Base-by-base conservation (phyloP, 2,329 filamentous ascomycete species). In the Aplosporella prunicola region DNA sequence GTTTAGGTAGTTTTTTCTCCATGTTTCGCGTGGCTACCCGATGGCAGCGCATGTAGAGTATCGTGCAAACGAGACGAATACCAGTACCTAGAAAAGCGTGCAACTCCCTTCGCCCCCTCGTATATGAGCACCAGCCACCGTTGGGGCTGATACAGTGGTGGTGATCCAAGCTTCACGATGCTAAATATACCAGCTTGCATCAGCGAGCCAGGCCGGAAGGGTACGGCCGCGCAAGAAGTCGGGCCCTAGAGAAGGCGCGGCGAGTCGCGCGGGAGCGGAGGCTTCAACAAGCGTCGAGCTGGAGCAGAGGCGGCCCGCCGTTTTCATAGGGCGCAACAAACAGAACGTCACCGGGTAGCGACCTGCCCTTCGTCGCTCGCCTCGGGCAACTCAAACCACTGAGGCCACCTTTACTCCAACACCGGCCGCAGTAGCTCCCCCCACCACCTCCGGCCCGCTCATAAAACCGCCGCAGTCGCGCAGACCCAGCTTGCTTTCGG, bases 391-490 rank as follows among this genome's bases (percentile, higher is more conserved):
- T 16, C 20, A 20, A 33, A 23, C 18, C 20, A 14, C 31, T 23
- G 20, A 20, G 32, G 32, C 32, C 22, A 18, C 27, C 16, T 29
- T 29, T 29, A 29, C 27, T 16, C 26, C 26, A 22, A 36, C 24
- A 14, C 28, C 23, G 17, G n/a, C 36, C 27, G 34, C 34, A 34
- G n/a, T 20, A 27, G 32, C 31, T 32, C 38, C 24, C 34, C 35
- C 31, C 24, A 9, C 34, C 20, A 29, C 11, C 23, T 17, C 25
- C 22, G 23, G 23, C 22, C 25, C 9, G 15, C 20, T 9, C 28
- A 29, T 11, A 13, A 30, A 8, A 29, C 7, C 34, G 22, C 32
- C 22, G 13, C 41, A 40, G 39, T 47, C 52, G 57, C 32, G 15
- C 23, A 24, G 22, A n/a, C n/a, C n/a, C 32, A n/a, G 25, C 32